These are phyloP conservation scores for Strigomonas culicis DNA, from an alignment of 208 protist genomes.

Conservation along the genomic window DNA sequence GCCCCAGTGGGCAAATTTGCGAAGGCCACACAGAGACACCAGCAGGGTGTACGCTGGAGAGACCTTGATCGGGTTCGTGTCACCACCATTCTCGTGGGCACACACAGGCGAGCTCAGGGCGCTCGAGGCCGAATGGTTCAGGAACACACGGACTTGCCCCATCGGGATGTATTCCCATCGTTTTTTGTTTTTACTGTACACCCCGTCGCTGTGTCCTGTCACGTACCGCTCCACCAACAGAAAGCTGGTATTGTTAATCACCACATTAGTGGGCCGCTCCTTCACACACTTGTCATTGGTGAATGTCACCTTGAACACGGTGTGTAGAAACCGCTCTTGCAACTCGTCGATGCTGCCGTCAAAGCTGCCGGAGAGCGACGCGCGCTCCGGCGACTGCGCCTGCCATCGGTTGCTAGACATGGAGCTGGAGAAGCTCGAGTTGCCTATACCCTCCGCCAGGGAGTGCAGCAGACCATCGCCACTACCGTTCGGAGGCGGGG, in stretches of 20 bases:
- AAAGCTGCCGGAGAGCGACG: conserved; percentile 17
- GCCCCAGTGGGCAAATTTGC: conserved; percentile 69
- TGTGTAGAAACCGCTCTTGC: conserved; percentile 39
- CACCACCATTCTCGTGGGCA: background rate
- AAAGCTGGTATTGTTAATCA: conserved; percentile 38
- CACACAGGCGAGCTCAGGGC: background rate
- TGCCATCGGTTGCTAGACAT: background rate
- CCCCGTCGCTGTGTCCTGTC: conserved; percentile 43
- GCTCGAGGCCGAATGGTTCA: conserved; percentile 3
- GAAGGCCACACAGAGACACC: conserved; percentile 43
- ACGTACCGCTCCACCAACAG: conserved; percentile 60
- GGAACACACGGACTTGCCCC: conserved; percentile 66
- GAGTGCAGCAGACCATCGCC: background rate
- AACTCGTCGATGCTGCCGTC: conserved; percentile 23
- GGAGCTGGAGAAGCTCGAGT: background rate
- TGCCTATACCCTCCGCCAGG: background rate
- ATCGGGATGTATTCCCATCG: conserved; percentile 81
- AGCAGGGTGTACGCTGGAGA: conserved; percentile 18
- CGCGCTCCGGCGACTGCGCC: background rate
- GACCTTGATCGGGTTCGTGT: background rate
- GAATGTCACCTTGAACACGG: conserved; percentile 53
- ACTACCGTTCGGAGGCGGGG: background rate
- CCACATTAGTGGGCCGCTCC: conserved; percentile 37
- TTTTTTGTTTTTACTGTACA: conserved; percentile 67
- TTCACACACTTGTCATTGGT: conserved; percentile 53